phyloP scores from a whole-genome alignment of 129 eudicot species.

The Kitagawia praeruptora region DNA sequence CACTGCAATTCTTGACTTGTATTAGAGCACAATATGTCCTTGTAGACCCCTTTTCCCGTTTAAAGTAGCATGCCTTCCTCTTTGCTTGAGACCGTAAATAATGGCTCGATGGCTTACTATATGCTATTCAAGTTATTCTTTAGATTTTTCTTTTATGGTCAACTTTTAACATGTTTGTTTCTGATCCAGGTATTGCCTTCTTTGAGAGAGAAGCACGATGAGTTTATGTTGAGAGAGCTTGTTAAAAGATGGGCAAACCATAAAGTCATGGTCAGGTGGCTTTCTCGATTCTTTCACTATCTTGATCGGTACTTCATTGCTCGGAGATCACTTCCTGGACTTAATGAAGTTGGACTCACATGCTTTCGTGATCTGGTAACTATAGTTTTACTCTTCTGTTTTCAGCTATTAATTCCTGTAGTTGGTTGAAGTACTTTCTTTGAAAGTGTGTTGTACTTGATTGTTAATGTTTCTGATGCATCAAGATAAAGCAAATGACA shows the following conservation, averaged over 20 bases:
- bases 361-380: slow-evolving; percentile 91
- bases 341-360: slow-evolving; percentile 84
- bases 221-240: slow-evolving; percentile 94
- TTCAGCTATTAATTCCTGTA: background rate
- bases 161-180: background rate
- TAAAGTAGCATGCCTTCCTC: background rate
- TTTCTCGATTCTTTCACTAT: slow-evolving; percentile 84
- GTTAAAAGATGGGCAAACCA: slow-evolving; percentile 90
- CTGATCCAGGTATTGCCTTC: slow-evolving; percentile 68
- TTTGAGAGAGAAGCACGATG: slow-evolving; percentile 76
- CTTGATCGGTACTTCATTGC: slow-evolving; percentile 92
- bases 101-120: background rate
- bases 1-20: background rate
- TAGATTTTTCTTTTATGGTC: background rate
- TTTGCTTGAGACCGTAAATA: background rate
- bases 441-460: background rate
- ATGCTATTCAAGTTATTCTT: background rate
- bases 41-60: background rate
- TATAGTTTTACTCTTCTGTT: background rate
- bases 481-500: background rate
- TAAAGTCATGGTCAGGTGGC: slow-evolving; percentile 97
- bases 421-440: background rate
- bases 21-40: background rate
- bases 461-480: background rate
- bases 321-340: slow-evolving; percentile 77